phyloP scores from a whole-genome alignment of 805 yeast species.

The Pichia membranifaciens region DNA sequence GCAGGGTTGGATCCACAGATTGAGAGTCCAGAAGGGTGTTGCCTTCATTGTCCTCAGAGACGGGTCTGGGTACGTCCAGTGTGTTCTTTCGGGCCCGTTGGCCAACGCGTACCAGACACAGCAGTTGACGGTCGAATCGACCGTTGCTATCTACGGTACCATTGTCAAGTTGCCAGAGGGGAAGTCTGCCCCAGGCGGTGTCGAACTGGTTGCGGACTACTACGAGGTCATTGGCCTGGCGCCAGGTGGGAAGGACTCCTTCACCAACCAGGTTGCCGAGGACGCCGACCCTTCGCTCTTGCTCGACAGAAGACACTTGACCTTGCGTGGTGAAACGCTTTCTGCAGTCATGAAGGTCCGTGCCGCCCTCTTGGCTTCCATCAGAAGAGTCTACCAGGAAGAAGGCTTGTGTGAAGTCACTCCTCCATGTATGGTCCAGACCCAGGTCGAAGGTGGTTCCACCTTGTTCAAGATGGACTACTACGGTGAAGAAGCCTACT shows the following conservation, averaged over 20 bases:
- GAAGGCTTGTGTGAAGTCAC: conserved; percentile 84
- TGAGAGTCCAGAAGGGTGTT: conserved; percentile 87
- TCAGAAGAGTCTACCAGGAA: conserved; percentile 73
- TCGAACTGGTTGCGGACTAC: conserved; percentile 86
- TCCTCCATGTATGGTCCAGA: conserved; percentile 99
- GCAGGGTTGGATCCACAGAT: conserved; percentile 95
- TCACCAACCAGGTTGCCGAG: conserved; percentile 91
- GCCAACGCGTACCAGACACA: conserved; percentile 85
- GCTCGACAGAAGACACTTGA: conserved; percentile 90
- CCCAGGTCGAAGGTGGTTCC: conserved; percentile 99
- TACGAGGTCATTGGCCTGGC: conserved; percentile 88
- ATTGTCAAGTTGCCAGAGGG: conserved; percentile 88
- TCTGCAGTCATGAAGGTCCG: conserved; percentile 93
- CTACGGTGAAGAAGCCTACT: conserved; percentile 93
- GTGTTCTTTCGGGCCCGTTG: conserved; percentile 83
- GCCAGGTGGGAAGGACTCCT: conserved; percentile 92
- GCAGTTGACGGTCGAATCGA: conserved; percentile 83
- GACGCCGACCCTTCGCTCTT: conserved; percentile 88
- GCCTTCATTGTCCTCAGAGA: conserved; percentile 91
- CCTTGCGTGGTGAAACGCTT: conserved; percentile 94
- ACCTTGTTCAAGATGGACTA: conserved; percentile 89
- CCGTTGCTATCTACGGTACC: conserved; percentile 74
- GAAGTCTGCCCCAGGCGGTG: conserved; percentile 95
- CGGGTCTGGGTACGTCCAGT: conserved; percentile 87
- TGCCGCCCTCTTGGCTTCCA: conserved; percentile 64